Conservation (phyloP, 352 stramenopile genomes). For the Globisporangium spinosum region DNA sequence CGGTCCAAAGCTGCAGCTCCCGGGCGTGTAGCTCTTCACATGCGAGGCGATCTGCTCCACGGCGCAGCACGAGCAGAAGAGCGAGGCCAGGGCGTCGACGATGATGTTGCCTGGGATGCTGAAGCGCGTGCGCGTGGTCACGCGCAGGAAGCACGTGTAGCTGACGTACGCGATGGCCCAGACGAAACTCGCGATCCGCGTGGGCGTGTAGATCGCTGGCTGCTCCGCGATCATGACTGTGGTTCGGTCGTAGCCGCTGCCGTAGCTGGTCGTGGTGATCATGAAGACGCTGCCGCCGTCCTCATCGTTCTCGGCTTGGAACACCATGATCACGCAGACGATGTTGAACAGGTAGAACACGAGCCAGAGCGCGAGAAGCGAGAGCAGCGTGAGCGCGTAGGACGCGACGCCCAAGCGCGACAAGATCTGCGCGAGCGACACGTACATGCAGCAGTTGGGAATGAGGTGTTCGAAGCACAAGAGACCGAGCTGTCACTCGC, state of each 20-base stretch:
- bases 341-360: not conserved
- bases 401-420: slow-evolving; percentile 16
- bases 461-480: slow-evolving; percentile 30
- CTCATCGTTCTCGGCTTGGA: not conserved
- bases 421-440: slow-evolving; percentile 27
- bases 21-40: slow-evolving; percentile 27
- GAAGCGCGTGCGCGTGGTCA: slow-evolving; percentile 5
- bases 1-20: slow-evolving; percentile 20
- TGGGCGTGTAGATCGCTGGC: not conserved
- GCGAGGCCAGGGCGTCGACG: slow-evolving; percentile 14
- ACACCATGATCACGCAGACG: slow-evolving; percentile 6
- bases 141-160: slow-evolving; percentile 7
- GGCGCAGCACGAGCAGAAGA: slow-evolving; percentile 24
- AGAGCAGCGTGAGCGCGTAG: slow-evolving; percentile 22
- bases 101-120: slow-evolving; percentile 17
- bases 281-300: not conserved
- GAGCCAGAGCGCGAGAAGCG: slow-evolving; percentile 9
- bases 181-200: not conserved
- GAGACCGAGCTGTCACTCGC: slow-evolving; percentile 24
- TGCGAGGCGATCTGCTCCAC: slow-evolving; percentile 28
- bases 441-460: slow-evolving; percentile 33
- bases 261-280: not conserved
- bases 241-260: not conserved
- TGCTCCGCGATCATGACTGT: not conserved
- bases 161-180: not conserved